phyloP scores from a whole-genome alignment of 148 eudicot genomes.

The Bassia scoparia region DNA sequence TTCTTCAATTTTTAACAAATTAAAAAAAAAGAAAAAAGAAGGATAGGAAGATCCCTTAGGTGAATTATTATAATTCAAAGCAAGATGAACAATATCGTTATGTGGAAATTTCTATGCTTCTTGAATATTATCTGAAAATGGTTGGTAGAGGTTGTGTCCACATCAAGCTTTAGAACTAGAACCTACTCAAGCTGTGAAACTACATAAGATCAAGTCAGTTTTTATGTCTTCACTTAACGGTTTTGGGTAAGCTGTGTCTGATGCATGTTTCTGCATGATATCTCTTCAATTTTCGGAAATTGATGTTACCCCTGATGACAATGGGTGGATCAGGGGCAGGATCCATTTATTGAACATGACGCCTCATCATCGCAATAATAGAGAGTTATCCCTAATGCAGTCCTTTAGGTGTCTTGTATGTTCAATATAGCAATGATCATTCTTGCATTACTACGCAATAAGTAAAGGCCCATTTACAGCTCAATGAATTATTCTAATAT shows the following conservation, averaged over 20 bases:
- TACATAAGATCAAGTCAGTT: not conserved
- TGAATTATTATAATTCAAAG: not conserved
- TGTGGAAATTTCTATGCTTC: not conserved
- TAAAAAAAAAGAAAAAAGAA: too few species aligned
- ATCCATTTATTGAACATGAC: not conserved
- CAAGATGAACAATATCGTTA: not conserved
- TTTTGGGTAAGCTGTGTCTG: not conserved
- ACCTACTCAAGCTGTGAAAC: not conserved
- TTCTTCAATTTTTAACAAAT: too few species aligned
- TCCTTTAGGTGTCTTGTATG: not conserved
- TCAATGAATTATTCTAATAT: not conserved
- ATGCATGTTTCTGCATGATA: not conserved
- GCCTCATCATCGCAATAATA: not conserved
- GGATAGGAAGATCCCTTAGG: not conserved
- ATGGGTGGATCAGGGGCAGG: not conserved
- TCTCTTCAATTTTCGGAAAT: not conserved
- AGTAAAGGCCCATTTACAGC: not conserved
- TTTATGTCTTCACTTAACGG: not conserved
- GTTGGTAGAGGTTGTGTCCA: not conserved
- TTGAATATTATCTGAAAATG: not conserved
- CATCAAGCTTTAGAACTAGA: not conserved
- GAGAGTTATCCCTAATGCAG: not conserved
- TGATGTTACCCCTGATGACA: not conserved
- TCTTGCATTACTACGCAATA: not conserved
- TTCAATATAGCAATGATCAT: not conserved